Evolutionary conservation across 2,329 filamentous ascomycete species (phyloP).

Genomic region (Corinectria fuckeliana): DNA sequence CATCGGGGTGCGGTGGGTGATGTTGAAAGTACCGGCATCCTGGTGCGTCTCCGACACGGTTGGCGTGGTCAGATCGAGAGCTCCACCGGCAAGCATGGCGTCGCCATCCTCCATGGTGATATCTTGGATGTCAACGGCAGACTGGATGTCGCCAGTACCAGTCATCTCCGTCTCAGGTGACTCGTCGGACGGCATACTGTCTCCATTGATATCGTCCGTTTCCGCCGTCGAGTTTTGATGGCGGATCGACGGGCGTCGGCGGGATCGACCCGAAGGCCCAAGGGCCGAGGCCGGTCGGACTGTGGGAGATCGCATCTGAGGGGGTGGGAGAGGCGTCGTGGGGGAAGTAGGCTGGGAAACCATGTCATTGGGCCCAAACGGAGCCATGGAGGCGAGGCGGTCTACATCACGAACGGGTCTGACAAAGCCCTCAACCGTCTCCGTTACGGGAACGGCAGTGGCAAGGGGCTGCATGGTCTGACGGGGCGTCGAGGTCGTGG

Average conservation of each 20-base stretch:
- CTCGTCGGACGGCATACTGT: conserved; percentile 82
- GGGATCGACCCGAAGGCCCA: conserved; percentile 60
- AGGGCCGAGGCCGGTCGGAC: conserved; percentile 60
- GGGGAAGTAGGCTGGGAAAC: conserved; percentile 92
- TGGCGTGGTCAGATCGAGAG: conserved; percentile 77
- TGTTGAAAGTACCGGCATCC: conserved; percentile 90
- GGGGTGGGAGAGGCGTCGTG: conserved; percentile 78
- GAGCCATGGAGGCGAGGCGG: conserved; percentile 81
- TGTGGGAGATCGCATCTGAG: conserved; percentile 63
- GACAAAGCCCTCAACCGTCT: conserved; percentile 75
- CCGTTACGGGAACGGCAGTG: conserved; percentile 70
- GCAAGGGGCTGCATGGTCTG: conserved; percentile 67
- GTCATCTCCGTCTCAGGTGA: conserved; percentile 80
- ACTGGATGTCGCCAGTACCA: conserved; percentile 79
- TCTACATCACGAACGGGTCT: conserved; percentile 83
- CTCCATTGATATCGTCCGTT: conserved; percentile 83
- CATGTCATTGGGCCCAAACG: conserved; percentile 70
- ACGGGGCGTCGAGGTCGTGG: conserved; percentile 56
- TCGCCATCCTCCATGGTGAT: conserved; percentile 81
- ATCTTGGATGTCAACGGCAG: conserved; percentile 84
- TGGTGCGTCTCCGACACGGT: conserved; percentile 80
- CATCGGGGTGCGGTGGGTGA: conserved; percentile 82
- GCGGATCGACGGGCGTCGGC: conserved; percentile 82
- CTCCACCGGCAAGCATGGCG: conserved; percentile 76
- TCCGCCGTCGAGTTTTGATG: conserved; percentile 93